Evolutionary conservation across 371 early-diverging fungal species (phyloP).

Genomic region (Coemansia sp.): DNA sequence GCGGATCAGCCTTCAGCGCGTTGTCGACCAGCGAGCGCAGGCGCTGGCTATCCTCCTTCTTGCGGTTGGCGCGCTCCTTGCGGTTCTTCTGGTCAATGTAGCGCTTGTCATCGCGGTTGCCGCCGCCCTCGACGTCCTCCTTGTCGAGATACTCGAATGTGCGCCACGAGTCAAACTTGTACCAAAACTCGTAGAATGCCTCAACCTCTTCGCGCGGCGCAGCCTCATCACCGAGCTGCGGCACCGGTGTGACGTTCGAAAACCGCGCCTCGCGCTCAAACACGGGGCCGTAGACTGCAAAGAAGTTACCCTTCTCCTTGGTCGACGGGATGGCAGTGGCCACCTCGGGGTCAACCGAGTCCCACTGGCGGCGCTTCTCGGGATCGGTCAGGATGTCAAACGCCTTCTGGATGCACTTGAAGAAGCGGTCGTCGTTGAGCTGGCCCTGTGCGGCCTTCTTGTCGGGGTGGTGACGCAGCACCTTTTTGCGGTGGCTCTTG

Average conservation of each 20-base stretch:
- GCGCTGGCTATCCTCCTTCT: conserved; percentile 97
- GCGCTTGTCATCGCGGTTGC: conserved; percentile 95
- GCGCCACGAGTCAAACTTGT: conserved; percentile 96
- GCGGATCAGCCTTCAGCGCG: conserved; percentile 83
- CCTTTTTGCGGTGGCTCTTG: conserved; percentile 81
- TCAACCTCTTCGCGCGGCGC: conserved; percentile 83
- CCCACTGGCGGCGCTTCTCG: conserved; percentile 91
- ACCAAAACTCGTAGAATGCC: conserved; percentile 96
- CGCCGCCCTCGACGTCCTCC: conserved; percentile 88
- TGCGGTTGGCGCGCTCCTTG: conserved; percentile 76
- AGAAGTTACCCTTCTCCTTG: conserved; percentile 83
- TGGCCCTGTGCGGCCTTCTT: conserved; percentile 79
- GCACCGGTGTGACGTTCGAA: conserved; percentile 84
- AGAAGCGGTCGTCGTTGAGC: conserved; percentile 90
- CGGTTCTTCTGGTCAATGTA: conserved; percentile 94
- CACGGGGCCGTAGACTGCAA: conserved; percentile 78
- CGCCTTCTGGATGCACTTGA: conserved; percentile 99
- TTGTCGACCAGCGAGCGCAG: conserved; percentile 82
- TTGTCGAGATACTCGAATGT: conserved; percentile 97
- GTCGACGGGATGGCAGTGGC: conserved; percentile 62
- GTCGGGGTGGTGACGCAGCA: conserved; percentile 85
- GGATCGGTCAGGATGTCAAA: conserved; percentile 93
- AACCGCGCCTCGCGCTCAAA: conserved; percentile 93
- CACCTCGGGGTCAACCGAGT: conserved; percentile 85
- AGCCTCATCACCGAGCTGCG: conserved; percentile 74